Base-by-base conservation (phyloP, 2,329 filamentous ascomycete species). In the Acrocalymma vagum region DNA sequence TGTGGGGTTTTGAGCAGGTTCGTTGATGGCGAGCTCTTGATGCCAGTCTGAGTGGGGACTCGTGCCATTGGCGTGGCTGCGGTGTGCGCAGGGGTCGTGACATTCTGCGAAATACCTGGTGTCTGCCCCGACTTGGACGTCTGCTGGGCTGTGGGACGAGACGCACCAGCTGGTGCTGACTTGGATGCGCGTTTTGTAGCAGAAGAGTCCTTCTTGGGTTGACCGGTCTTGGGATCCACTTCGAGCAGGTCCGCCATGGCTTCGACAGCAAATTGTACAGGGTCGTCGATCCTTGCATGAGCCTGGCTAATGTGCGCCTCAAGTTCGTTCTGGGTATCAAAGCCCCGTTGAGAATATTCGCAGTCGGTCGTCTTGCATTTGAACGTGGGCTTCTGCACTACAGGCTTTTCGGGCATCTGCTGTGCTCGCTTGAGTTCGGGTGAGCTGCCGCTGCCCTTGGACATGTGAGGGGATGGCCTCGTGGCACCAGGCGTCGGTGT, bases 191-290 rank as follows among this genome's bases (percentile, higher is more conserved):
- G 60, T 29, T 55, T 62, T 16, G 55, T 38, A 38, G 51, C 55
- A 18, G 49, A 55, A 10, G 47, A 43, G 9, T 63, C 62, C 3
- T 45, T 36, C 45, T 62, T 70, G 3, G 59, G 42, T n/a, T 62
- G 55, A 41, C 73, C 73, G 22, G 63, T 69, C 50, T 72, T 73
- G 32, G 72, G 70, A 33, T 78, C 73, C 36, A 75, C 63, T 31
- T 81, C 75, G n/a, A 83, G 64, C 25, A 71, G 74, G 10, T 72
- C 72, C 10, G 74, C 74, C 47, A 81, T 72, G 27, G 74, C 78
- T 6, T 80, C 76, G 6, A 84, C 53, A 17, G 78, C 75, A 58
- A 77, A 86, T n/a, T 76, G 71, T 20, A 84, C 65, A 21, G 80
- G 77, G 58, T 85, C 73, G 5, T 75, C 78, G 24, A 84, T 73